Base-by-base conservation (phyloP, 164 flowering plant species). In the Vitis amurensis region DNA sequence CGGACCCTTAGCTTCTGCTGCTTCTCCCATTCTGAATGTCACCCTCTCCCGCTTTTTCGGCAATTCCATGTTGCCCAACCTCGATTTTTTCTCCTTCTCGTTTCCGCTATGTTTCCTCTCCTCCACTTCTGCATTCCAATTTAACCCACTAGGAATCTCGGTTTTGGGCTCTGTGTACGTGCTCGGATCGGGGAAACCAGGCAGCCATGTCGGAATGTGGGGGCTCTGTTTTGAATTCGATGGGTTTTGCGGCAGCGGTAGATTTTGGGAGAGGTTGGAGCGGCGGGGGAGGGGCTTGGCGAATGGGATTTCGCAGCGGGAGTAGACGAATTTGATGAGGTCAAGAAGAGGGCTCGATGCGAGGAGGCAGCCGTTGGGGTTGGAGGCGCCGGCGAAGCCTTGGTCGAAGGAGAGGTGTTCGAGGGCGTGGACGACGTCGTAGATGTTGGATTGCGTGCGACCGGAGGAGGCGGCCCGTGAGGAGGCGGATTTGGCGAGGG, bases 371-470 rank as follows among this genome's bases (percentile, higher is more conserved):
- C 1, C 44, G 19, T 23, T 27, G 1, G 62, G 37, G 2, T 55
- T 10, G 15, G 83, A 71, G 4, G 67, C 76, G 15, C 85, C 87
- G 2, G 3, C 8, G 52, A 81, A 82, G 19, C 88, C 88, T 15
- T 47, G 71, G 0, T 29, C 57, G 17, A 81, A 76, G 27, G 37
- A 66, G 29, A 85, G 23, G 57, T 75, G 81, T 49, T 80, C 85
- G 55, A 88, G 74, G 11, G 80, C 85, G 62, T 49, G 57, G 66
- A 74, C 59, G 30, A 85, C 49, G 73, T 87, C 90, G 63, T 73
- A 29, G 63, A 82, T 58, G 69, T 85, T 88, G 55, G 82, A 77
- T 8, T 84, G 58, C 1, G 87, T 85, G 37, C 92, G 80, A 37
- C 72, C 71, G 65, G 69, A 23, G 3, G 76, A 61, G 68, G 74